Percentiles rank a stretch among this genome's conserved stretches.
phyloP scores from a whole-genome alignment of 768 basidiomycete species.

The Boletus fagicola region DNA sequence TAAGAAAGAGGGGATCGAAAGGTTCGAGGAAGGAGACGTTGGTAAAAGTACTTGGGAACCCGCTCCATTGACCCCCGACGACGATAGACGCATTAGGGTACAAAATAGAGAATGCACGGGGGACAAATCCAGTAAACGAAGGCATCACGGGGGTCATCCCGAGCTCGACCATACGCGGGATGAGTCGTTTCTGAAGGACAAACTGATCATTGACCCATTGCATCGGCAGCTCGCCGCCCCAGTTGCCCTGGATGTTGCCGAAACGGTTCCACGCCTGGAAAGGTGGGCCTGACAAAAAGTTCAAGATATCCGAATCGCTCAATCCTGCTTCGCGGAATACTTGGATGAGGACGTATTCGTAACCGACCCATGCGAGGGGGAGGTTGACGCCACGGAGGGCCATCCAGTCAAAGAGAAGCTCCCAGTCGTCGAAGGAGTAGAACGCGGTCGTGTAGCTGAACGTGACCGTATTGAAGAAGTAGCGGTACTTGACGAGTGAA shows the following conservation, averaged over 20 bases:
- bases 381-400: constrained; percentile 41
- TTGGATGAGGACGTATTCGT: constrained; percentile 38
- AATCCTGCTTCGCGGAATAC: constrained; percentile 40
- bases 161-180: constrained; percentile 39
- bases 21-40: constrained; percentile 42
- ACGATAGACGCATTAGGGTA: constrained; percentile 38
- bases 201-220: constrained; percentile 41
- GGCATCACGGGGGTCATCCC: constrained; percentile 45
- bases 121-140: constrained; percentile 43
- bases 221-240: constrained; percentile 36
- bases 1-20: constrained; percentile 37
- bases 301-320: constrained; percentile 33
- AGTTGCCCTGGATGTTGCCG: constrained; percentile 43
- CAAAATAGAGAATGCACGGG: constrained; percentile 28
- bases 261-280: constrained; percentile 45
- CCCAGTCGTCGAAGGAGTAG: constrained; percentile 41
- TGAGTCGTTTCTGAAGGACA: constrained; percentile 35
- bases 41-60: constrained; percentile 33
- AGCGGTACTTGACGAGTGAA: constrained; percentile 39
- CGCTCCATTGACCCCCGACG: constrained; percentile 36
- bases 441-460: constrained; percentile 42
- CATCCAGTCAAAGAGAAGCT: constrained; percentile 41
- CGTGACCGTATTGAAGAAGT: constrained; percentile 44
- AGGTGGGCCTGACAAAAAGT: constrained; percentile 39
- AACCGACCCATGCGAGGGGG: constrained; percentile 42